Evolutionary conservation across 164 flowering plant species (phyloP).

Genomic region (Macadamia integrifolia): DNA sequence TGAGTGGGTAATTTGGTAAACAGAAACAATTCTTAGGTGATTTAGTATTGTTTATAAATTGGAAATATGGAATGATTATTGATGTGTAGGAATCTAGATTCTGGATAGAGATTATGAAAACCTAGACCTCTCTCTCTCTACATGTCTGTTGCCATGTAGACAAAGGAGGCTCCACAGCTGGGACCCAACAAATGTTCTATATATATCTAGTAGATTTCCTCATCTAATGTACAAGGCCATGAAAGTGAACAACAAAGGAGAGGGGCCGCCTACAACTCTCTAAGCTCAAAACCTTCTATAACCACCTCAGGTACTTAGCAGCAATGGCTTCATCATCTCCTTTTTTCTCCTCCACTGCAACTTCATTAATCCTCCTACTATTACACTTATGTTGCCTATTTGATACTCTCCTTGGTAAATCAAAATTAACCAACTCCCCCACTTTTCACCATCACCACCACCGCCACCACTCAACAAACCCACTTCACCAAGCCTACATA

Average conservation of each 20-base stretch:
- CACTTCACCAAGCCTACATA: conserved; percentile 51
- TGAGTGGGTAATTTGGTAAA: too few relatives aligned
- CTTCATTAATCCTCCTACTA: conserved; percentile 22
- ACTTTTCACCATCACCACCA: conserved; percentile 20
- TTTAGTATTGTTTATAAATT: too few relatives aligned
- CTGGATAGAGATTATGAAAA: too few relatives aligned
- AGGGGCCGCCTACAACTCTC: background rate
- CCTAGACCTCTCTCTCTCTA: too few relatives aligned
- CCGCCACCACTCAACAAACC: conserved; percentile 22
- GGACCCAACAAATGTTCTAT: too few relatives aligned
- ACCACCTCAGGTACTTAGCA: background rate
- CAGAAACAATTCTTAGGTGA: too few relatives aligned
- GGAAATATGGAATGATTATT: too few relatives aligned
- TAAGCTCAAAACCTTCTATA: background rate
- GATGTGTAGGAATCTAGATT: too few relatives aligned
- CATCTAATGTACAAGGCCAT: background rate
- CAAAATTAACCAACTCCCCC: conserved; percentile 24
- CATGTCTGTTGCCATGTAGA: too few relatives aligned
- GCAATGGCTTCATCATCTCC: conserved; percentile 35
- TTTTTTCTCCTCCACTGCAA: conserved; percentile 7
- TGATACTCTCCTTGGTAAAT: conserved; percentile 23
- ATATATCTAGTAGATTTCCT: too few relatives aligned
- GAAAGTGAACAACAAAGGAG: conserved; percentile 7
- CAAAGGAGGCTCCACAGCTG: too few relatives aligned
- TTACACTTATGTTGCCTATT: conserved; percentile 21